phyloP scores from a whole-genome alignment of 495 filamentous ascomycete species.

The Podospora comata region DNA sequence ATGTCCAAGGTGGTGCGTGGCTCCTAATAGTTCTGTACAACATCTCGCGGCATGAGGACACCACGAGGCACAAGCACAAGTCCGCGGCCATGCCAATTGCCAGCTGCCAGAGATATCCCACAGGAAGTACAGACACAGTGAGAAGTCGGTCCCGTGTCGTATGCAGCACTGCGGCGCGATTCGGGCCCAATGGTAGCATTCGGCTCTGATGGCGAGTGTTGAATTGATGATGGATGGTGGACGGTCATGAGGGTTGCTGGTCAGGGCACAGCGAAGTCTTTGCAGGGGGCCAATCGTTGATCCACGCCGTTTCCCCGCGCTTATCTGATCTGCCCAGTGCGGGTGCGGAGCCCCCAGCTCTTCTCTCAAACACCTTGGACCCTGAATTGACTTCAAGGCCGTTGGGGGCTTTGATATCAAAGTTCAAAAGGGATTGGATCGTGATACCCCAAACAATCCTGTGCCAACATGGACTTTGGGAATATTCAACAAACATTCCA shows the following conservation, averaged over 20 bases:
- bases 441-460: conserved; percentile 1
- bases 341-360: conserved; percentile 8
- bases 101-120: background rate
- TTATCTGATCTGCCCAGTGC: conserved; percentile 22
- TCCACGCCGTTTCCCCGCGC: conserved; percentile 25
- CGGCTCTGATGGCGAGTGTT: conserved; percentile 25
- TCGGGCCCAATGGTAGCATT: conserved; percentile 26
- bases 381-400: conserved; percentile 13
- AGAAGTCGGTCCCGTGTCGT: conserved; percentile 1
- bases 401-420: conserved; percentile 6
- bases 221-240: conserved; percentile 14
- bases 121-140: conserved; percentile 30
- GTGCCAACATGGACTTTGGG: background rate
- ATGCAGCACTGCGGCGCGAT: conserved; percentile 23
- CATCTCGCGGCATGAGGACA: background rate
- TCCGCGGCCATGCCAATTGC: background rate
- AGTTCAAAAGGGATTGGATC: background rate
- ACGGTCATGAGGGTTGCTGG: background rate
- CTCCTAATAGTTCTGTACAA: background rate
- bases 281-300: background rate
- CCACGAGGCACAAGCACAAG: too few species aligned
- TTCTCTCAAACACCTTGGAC: conserved; percentile 17
- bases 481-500: background rate
- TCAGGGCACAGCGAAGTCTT: background rate
- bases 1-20: background rate